Base-by-base conservation (phyloP, 2,329 filamentous ascomycete genomes). In the Fusarium agapanthi region DNA sequence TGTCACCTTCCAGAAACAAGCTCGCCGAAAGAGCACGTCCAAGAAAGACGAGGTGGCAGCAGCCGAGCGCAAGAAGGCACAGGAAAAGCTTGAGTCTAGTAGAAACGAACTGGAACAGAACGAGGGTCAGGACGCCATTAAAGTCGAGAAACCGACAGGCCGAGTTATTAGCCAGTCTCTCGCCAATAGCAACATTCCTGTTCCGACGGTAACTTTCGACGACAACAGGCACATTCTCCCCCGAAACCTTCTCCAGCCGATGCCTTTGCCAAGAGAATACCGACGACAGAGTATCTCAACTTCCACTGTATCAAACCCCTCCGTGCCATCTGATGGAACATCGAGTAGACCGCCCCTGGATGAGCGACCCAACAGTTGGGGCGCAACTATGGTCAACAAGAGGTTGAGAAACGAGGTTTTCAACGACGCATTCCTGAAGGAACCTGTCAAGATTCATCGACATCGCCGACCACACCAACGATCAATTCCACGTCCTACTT, bases 141-240 rank as follows among this genome's bases (percentile, higher is more conserved):
- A 71, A 26, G 43, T 70, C 7, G 66, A 68, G n/a, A 58, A 69
- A 5, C 71, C 76, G 11, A 69, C 77, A 22, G 67, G 75, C 53
- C 69, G 90, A 69, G 79, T 91, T 50, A 84, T 91, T 70, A 91
- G 90, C 80, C 95, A 97, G 80, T 97, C 94, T 18, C 88, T 97
- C 67, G 88, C 93, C 63, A 88, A 89, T 40, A 80, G 83, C 35
- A 84, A 84, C 32, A 88, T 90, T 38, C 89, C 92, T 28, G 90
- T 97, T 35, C 95, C 95, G 5, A 95, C 96, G 44, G 95, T 98
- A 51, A 94, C 96, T 1, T 94, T 98, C 69, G 93, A 95, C 78
- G 95, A 98, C 80, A 98, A 98, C 79, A 90, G 92, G 72, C 95
- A 98, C 79, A 97, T 98, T 65, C 90, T 98, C 45, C 95, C 95